Base-by-base conservation (phyloP, 805 yeast species). In the Saccharomycopsis sp. region DNA sequence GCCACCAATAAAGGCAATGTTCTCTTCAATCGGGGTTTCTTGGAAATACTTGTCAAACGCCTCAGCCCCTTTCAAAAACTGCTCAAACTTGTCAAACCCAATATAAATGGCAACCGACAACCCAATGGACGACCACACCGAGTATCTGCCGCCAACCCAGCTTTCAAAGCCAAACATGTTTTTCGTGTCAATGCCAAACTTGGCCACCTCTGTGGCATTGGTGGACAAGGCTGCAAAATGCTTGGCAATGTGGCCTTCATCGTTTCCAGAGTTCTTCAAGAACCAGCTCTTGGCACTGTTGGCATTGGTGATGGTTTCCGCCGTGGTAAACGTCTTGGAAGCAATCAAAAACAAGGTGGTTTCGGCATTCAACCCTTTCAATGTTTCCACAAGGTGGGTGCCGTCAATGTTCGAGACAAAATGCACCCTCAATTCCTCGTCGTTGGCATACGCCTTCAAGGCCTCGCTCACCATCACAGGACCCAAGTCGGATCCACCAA, bases 121-220 rank as follows among this genome's bases (percentile, higher is more conserved):
- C 48, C 99, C 99, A 63, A 92, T 92, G 50, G 98, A 94, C 32
- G 95, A 84, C 99, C 99, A 92, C 48, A 92, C 98, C n/a, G 98
- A 92, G 79, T 92, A 92, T 67, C 99, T 82, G 61, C 99, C 99
- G 59, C 99, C 99, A 51, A 92, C 99, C 98, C 98, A 92, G 68
- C 69, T 80, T 64, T 88, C 96, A 58, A 92, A 92, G 50, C 94
- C 97, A 65, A 92, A 92, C 99, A 92, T 92, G 73, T 92, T 92
- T 63, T 77, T 81, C 61, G 96, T 77, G 69, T 92, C 97, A 53
- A 92, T 92, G 59, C 99, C 99, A 57, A 92, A 92, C 68, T 85
- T 83, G 56, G 80, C 72, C 50, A 92, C 99, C 65, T 83, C 96
- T 39, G 64, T 66, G 48, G 85, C 94, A 63, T 92, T 92, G 50